These are phyloP conservation scores for Bifiguratus adelaidae DNA, from an alignment of 192 early-diverging fungal genomes.

Conservation along the genomic window DNA sequence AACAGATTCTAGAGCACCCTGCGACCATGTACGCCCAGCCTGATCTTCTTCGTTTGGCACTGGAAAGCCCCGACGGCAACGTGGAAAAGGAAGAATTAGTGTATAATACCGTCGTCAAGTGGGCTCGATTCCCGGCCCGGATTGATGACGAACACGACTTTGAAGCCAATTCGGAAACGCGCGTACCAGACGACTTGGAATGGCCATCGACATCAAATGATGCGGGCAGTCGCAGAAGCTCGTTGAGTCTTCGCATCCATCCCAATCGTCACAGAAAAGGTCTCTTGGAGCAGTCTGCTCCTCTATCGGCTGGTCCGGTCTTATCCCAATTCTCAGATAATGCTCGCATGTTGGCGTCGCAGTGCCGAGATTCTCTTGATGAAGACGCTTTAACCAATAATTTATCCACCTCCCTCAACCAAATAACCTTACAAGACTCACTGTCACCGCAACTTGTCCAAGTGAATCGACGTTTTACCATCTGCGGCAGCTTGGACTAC, in stretches of 20 bases:
- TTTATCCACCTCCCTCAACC: not conserved
- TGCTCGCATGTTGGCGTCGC: no score
- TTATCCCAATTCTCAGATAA: no score
- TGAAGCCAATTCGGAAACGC: not conserved
- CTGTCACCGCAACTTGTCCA: not conserved
- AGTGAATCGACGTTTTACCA: not conserved
- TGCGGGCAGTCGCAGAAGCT: no score
- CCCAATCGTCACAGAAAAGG: no score
- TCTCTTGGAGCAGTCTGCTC: not conserved
- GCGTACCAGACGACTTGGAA: no score
- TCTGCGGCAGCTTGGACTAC: not conserved
- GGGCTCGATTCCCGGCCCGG: constrained; percentile 14
- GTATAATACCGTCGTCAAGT: constrained; percentile 13
- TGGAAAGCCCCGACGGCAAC: constrained; percentile 17
- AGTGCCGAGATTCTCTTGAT: no score
- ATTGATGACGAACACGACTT: not conserved
- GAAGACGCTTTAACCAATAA: no score
- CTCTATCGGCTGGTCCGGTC: not conserved
- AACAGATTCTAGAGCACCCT: constrained; percentile 4
- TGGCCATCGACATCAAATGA: not conserved
- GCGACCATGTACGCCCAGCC: constrained; percentile 14
- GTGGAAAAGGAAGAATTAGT: constrained; percentile 11
- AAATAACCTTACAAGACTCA: not conserved
- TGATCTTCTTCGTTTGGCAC: constrained; percentile 8
- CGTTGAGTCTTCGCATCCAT: no score